These are phyloP conservation scores for Trichoderma afroharzianum DNA, from an alignment of 2,329 filamentous ascomycete species.

Conservation along the genomic window DNA sequence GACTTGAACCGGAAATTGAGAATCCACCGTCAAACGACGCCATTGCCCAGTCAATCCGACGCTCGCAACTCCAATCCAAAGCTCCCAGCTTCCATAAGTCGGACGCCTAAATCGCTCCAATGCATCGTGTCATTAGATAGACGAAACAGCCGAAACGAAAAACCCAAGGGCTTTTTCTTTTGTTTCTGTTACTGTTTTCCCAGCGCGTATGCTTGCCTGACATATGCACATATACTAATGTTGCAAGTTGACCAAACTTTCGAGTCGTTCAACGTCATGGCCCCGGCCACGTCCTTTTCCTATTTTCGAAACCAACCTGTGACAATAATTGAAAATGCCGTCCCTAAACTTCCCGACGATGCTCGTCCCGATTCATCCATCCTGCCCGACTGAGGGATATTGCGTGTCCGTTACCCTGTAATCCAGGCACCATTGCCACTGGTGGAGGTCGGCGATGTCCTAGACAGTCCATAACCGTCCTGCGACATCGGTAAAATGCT, in stretches of 20 bases:
- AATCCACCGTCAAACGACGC: background rate
- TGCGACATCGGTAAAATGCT: background rate
- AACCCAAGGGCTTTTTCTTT: background rate
- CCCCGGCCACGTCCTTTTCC: background rate
- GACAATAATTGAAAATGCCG: background rate
- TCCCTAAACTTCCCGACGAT: background rate
- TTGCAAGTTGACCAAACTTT: background rate
- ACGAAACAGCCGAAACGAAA: background rate
- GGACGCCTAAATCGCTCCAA: background rate
- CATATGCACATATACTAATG: background rate
- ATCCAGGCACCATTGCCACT: background rate
- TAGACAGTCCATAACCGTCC: background rate
- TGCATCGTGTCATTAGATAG: background rate
- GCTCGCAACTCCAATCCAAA: background rate
- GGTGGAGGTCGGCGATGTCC: conserved; percentile 2
- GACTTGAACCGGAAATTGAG: background rate
- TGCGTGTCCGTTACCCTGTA: background rate
- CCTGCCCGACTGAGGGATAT: background rate
- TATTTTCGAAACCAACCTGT: background rate
- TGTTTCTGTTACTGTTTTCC: background rate
- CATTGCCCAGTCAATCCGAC: background rate
- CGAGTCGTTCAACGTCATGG: background rate
- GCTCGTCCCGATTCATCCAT: background rate
- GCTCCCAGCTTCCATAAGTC: background rate
- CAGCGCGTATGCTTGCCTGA: background rate